These are phyloP conservation scores for Solanum gracilifrons DNA, from an alignment of 257 asterid genomes.

Conservation along the genomic window DNA sequence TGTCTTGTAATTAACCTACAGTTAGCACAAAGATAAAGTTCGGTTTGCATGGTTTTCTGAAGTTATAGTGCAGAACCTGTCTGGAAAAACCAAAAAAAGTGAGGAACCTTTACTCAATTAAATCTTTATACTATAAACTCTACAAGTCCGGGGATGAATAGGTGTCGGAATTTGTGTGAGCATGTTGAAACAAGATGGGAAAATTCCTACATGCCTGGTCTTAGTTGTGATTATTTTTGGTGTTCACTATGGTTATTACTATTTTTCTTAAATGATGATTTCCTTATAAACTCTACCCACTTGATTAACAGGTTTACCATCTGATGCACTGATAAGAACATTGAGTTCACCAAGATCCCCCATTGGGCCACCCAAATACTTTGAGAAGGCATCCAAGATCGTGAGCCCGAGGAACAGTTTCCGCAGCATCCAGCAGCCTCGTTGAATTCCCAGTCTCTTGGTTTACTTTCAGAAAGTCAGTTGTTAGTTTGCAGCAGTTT, in stretches of 20 bases:
- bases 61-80: neutral
- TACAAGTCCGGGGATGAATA: neutral
- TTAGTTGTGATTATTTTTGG: neutral
- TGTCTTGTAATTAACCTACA: neutral
- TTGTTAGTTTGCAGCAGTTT: slow-evolving; percentile 10
- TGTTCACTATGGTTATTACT: neutral
- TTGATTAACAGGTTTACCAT: slow-evolving; percentile 19
- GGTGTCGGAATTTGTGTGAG: neutral
- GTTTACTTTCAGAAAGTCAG: neutral
- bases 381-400: slow-evolving; percentile 64
- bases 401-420: slow-evolving; percentile 59
- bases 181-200: neutral
- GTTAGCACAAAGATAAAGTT: neutral
- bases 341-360: slow-evolving; percentile 24
- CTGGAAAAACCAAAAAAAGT: neutral
- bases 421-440: slow-evolving; percentile 89
- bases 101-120: neutral
- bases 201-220: neutral
- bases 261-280: neutral
- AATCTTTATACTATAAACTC: neutral
- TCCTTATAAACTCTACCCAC: neutral
- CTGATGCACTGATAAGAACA: slow-evolving; percentile 32
- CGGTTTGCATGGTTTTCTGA: neutral
- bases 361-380: slow-evolving; percentile 25
- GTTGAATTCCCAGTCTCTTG: slow-evolving; percentile 19